Conservation (phyloP, 2,329 filamentous ascomycete genomes). For the Chrysoporthe deuterocubensis region DNA sequence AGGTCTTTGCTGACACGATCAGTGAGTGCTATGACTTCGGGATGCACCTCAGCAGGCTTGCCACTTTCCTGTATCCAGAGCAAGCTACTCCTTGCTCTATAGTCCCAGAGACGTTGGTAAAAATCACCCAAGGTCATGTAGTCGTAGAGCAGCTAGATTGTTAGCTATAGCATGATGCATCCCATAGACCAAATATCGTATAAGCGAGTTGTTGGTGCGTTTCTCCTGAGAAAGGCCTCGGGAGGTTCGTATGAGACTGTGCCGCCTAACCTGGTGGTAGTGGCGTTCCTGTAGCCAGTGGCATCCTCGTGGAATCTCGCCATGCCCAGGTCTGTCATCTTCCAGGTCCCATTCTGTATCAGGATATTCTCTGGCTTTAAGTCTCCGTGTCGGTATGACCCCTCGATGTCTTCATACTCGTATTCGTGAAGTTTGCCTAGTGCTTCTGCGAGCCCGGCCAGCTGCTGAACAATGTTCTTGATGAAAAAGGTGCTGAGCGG, state of each 20-base stretch:
- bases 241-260: conserved; percentile 11
- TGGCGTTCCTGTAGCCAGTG: not conserved
- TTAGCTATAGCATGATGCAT: conserved; percentile 37
- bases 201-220: conserved; percentile 5
- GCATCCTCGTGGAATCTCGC: not conserved
- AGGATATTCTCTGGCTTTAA: conserved; percentile 24
- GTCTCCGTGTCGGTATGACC: conserved; percentile 12
- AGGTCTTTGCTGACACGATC: too few species aligned
- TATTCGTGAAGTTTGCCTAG: conserved; percentile 9
- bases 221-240: not conserved
- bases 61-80: too few species aligned
- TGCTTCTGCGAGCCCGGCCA: conserved; percentile 15
- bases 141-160: conserved; percentile 35
- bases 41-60: too few species aligned
- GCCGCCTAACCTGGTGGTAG: not conserved
- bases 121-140: too few species aligned
- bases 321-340: conserved; percentile 9
- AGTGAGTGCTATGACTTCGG: too few species aligned
- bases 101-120: too few species aligned
- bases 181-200: conserved; percentile 41
- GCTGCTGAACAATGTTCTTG: not conserved
- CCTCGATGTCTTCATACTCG: not conserved
- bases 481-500: not conserved
- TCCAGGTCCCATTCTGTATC: conserved; percentile 5
- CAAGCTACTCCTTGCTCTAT: too few species aligned